Evolutionary conservation across 768 basidiomycete genomes (phyloP).

Genomic region (Tricholoma terreum): DNA sequence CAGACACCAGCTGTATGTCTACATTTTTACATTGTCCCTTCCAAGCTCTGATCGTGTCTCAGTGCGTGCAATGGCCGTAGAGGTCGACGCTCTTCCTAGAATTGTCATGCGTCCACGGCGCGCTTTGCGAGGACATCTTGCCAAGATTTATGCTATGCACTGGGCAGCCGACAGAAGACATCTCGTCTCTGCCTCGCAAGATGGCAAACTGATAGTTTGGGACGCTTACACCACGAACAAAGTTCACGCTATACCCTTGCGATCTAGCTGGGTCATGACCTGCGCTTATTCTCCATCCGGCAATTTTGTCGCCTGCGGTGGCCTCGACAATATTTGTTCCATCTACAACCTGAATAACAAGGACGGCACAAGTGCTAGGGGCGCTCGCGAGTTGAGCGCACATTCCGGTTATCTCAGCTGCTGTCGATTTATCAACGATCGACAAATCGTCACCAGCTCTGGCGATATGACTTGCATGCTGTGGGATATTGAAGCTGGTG

Average conservation of each 20-base stretch:
- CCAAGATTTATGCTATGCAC: slow-evolving; percentile 99
- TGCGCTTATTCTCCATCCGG: slow-evolving; percentile 98
- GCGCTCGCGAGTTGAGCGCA: slow-evolving; percentile 92
- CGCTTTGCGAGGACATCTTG: slow-evolving; percentile 93
- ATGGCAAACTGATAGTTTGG: slow-evolving; percentile 99
- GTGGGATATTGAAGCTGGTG: slow-evolving; percentile 99
- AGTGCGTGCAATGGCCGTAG: slow-evolving; percentile 99
- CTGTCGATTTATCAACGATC: slow-evolving; percentile 97
- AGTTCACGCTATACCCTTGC: slow-evolving; percentile 97
- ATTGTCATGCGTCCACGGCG: slow-evolving; percentile 96
- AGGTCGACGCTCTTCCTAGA: slow-evolving; percentile 92
- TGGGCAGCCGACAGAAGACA: slow-evolving; percentile 98
- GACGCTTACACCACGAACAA: slow-evolving; percentile 99
- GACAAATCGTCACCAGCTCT: slow-evolving; percentile 96
- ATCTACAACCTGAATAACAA: slow-evolving; percentile 93
- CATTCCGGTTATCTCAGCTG: slow-evolving; percentile 98
- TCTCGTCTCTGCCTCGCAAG: slow-evolving; percentile 98
- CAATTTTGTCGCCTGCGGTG: slow-evolving; percentile 97
- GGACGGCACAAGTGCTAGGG: slow-evolving; percentile 75
- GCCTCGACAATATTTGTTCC: slow-evolving; percentile 98
- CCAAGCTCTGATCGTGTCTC: slow-evolving; percentile 10
- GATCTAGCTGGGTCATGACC: slow-evolving; percentile 99
- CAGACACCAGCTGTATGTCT: slow-evolving; percentile 92
- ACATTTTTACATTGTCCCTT: slow-evolving; percentile 6
- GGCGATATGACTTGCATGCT: slow-evolving; percentile 99